A percentile compares a stretch with the other conserved stretches of the same genome.
These are phyloP conservation scores for Ulota crispa DNA, from an alignment of 225 moss, liverwort and hornwort genomes.

Conservation along the genomic window DNA sequence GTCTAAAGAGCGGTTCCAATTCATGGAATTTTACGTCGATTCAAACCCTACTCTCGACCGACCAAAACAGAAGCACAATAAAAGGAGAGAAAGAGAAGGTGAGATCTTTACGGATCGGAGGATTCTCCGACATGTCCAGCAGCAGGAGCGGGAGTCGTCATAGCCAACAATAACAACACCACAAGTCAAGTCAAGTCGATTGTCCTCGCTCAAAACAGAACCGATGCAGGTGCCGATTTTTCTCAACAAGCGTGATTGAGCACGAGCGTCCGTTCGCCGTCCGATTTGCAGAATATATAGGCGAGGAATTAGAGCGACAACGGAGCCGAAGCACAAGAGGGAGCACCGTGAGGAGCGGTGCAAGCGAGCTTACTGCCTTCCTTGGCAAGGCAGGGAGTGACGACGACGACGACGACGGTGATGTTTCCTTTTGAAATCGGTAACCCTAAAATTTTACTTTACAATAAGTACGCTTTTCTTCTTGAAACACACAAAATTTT, in stretches of 20 bases:
- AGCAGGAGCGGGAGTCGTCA: conserved; percentile 42
- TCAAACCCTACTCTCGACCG: conserved; percentile 22
- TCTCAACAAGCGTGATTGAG: background rate
- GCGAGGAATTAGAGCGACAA: background rate
- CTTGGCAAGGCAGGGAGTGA: conserved; percentile 15
- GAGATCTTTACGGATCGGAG: conserved; percentile 44
- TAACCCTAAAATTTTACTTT: background rate
- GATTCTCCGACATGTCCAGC: conserved; percentile 36
- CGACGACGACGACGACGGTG: conserved; percentile 15
- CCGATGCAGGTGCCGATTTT: background rate
- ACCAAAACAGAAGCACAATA: background rate
- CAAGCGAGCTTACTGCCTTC: background rate
- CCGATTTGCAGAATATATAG: conserved; percentile 4
- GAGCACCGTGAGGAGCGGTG: too few relatives aligned
- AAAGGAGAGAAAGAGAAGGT: background rate
- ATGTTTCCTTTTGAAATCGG: background rate
- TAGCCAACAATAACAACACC: conserved; percentile 4
- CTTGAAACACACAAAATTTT: too few relatives aligned
- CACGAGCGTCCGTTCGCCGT: too few relatives aligned
- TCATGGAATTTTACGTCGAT: conserved; percentile 8
- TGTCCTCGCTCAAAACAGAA: background rate
- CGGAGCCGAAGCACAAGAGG: background rate
- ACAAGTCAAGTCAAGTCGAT: background rate
- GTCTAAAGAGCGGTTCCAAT: background rate
- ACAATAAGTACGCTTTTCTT: too few relatives aligned